Base-by-base conservation (phyloP, 768 basidiomycete species). In the Nidularia sp. region DNA sequence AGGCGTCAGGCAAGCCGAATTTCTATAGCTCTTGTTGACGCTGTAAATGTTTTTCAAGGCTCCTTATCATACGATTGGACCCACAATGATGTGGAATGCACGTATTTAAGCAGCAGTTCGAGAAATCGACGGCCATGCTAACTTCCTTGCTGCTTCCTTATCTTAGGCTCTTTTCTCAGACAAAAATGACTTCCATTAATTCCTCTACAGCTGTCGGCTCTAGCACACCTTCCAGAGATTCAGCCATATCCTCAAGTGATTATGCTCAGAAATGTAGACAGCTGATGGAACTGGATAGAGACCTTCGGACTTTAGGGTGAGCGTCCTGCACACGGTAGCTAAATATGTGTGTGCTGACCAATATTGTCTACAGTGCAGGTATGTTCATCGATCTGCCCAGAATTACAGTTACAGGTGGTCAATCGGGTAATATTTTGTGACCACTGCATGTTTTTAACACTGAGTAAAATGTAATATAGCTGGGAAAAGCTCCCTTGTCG, bases 401-500 rank as follows among this genome's bases (percentile, higher is more conserved):
- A 5, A 73, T 83, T 7, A 77, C 72, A 0, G 81, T 83, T 4
- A 82, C 83, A 31, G 82, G 81, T 1, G 69, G 74, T 6, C 81
- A 83, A 53, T 83, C 81, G 0, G 78, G 80, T 80, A 49, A 3
- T 39, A 1, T 25, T 15, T 22, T 47, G 42, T 32, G 5, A 13
- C 33, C 42, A 31, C 15, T 7, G 15, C 9, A 9, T n/a, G 34
- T 47, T 22, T 46, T 49, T 42, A 39, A 12, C 52, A 33, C 34
- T 7, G 6, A 15, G 31, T 15, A 15, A 6, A 35, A n/a, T 15
- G n/a, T 15, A 41, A 41, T 32, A 13, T 22, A 6, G 81, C 80
- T 3, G 81, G 81, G 2, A 84, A 83, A 55, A 83, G 82, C 53
- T 83, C 81, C 0, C 60, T 84, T 0, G 79, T 84, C 0, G 82